Evolutionary conservation across 345 rosid genomes (phyloP), one percentile per base, ranked within the genome.

Genomic region (Arabis alpina): DNA sequence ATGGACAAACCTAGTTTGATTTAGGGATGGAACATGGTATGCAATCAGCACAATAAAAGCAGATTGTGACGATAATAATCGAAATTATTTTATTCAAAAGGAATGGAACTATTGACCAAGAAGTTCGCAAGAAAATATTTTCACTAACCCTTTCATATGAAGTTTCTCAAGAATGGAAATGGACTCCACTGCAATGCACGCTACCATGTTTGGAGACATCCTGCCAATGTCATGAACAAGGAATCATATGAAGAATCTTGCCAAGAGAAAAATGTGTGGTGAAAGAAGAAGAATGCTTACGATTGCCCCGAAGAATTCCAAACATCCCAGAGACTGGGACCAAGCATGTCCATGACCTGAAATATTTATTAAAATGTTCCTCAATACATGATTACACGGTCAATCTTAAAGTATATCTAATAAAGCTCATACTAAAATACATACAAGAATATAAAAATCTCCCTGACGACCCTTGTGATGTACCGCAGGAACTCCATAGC

Each of bases 271-370:
- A 27, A 49, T 15, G 3, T 32, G 19, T 37, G 19, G 51, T 58
- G 65, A 32, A 45, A 70, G 44, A 3, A 54, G 25, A 67, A 66
- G 45, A 45, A 53, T 30, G 40, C 92, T 81, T 85, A 88, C 95
- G 92, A 82, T 72, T 88, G 95, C 44, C 90, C 92, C 2, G 75
- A 72, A 70, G 92, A 80, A 80, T 89, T 95, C 99, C 99, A 95
- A 43, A 95, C 88, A 79, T 95, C 99, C 98, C 99, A 95, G 36
- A 92, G 83, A 74, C 99, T 95, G 13, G 98, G 99, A 47, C 99
- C 99, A 66, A 95, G 89, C 77, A 92, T 90, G 78, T 95, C 99
- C 99, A 95, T 95, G 54, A 89, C 96, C 99, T 95, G 79, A 71
- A 79, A 56, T 27, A 73, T 60, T 28, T 2, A 34, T 61, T 14